Conservation (phyloP, 2,329 filamentous ascomycete genomes). For the Aquanectria penicillioides region DNA sequence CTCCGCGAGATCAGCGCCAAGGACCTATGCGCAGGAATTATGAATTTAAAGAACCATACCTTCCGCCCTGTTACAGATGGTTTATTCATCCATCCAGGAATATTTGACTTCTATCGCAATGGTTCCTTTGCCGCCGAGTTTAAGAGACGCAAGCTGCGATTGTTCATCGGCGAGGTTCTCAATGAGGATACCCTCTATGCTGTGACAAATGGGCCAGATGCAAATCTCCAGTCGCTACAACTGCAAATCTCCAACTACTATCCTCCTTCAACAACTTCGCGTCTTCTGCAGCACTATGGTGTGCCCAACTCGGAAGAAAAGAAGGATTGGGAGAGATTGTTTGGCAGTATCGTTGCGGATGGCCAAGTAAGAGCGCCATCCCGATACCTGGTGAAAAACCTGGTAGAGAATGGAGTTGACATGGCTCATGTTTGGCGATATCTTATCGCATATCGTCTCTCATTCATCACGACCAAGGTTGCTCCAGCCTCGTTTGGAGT, state of each 20-base stretch:
- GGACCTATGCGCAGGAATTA: slow-evolving; percentile 15
- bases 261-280: neutral
- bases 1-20: slow-evolving; percentile 8
- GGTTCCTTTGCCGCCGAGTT: slow-evolving; percentile 29
- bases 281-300: slow-evolving; percentile 11
- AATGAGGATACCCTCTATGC: slow-evolving; percentile 24
- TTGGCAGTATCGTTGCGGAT: slow-evolving; percentile 21
- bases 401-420: slow-evolving; percentile 12
- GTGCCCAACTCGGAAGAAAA: slow-evolving; percentile 5
- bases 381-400: slow-evolving; percentile 9
- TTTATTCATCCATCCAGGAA: slow-evolving; percentile 19
- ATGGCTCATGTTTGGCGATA: slow-evolving; percentile 18
- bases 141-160: slow-evolving; percentile 7
- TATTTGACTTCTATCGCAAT: slow-evolving; percentile 15
- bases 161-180: slow-evolving; percentile 21
- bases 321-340: slow-evolving; percentile 16
- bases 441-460: slow-evolving; percentile 20
- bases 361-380: slow-evolving; percentile 23
- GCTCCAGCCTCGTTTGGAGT: slow-evolving; percentile 26
- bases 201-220: slow-evolving; percentile 15
- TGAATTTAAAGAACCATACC: slow-evolving; percentile 21
- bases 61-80: slow-evolving; percentile 24
- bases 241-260: slow-evolving; percentile 25
- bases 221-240: slow-evolving; percentile 11
- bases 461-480: slow-evolving; percentile 20